These are phyloP conservation scores for Danielozyma ontarioensis DNA, from an alignment of 805 yeast species.

Conservation along the genomic window DNA sequence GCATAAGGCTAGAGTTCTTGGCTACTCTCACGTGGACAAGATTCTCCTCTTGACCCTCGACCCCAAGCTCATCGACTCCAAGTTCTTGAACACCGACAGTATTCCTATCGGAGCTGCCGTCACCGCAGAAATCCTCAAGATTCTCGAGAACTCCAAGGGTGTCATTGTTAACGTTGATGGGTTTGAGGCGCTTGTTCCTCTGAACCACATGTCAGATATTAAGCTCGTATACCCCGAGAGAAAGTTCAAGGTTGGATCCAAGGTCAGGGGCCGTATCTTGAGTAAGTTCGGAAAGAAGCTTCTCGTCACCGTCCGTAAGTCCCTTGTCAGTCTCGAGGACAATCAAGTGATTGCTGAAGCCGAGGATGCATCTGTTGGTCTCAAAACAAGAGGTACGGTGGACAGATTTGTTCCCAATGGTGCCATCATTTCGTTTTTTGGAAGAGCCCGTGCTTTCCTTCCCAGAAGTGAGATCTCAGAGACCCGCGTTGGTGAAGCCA, in stretches of 20 bases:
- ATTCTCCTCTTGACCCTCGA: slow-evolving; percentile 65
- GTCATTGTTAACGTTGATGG: slow-evolving; percentile 59
- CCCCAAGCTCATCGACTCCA: slow-evolving; percentile 54
- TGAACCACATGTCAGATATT: slow-evolving; percentile 76
- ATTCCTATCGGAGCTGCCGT: slow-evolving; percentile 71
- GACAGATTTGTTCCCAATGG: slow-evolving; percentile 70
- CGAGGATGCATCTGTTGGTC: slow-evolving; percentile 38
- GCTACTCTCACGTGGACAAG: slow-evolving; percentile 64
- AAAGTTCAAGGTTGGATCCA: slow-evolving; percentile 80
- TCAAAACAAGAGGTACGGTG: slow-evolving; percentile 68
- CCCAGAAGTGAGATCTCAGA: slow-evolving; percentile 90
- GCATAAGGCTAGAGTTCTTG: slow-evolving; percentile 74
- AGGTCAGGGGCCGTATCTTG: slow-evolving; percentile 71
- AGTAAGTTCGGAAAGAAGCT: slow-evolving; percentile 46
- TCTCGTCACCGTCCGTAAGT: slow-evolving; percentile 72
- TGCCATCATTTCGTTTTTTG: slow-evolving; percentile 80
- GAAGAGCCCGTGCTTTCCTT: slow-evolving; percentile 68
- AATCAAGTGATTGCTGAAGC: slow-evolving; percentile 43
- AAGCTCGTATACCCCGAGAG: slow-evolving; percentile 85
- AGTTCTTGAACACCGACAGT: slow-evolving; percentile 65
- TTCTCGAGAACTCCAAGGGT: slow-evolving; percentile 57
- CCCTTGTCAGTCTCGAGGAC: slow-evolving; percentile 64
- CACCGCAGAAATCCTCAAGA: slow-evolving; percentile 49
- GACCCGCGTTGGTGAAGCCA: slow-evolving; percentile 72
- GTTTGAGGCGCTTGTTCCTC: slow-evolving; percentile 71